Conservation (phyloP, 768 basidiomycete genomes). For the Hysterangium stoloniferum region DNA sequence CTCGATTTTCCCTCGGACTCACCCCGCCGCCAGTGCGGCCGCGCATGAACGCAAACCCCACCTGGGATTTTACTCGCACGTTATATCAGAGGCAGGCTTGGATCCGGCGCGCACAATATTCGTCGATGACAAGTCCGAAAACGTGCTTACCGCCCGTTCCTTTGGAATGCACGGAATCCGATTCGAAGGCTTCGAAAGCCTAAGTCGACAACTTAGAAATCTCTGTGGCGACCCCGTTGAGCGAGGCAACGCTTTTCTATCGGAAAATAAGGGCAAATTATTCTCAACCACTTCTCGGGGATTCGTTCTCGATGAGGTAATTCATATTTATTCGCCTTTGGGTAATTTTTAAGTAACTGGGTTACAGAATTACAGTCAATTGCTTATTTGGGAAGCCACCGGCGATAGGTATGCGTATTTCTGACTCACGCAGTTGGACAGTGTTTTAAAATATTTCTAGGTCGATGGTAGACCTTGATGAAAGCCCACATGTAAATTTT, state of each 20-base stretch:
- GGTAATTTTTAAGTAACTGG: not conserved
- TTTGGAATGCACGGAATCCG: constrained; percentile 50
- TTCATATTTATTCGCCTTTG: not conserved
- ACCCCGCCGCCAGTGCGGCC: constrained; percentile 18
- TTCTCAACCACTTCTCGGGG: constrained; percentile 39
- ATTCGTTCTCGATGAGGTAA: constrained; percentile 31
- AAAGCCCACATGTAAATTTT: not conserved
- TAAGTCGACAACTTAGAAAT: constrained; percentile 41
- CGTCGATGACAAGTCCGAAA: constrained; percentile 54
- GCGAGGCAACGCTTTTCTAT: constrained; percentile 37
- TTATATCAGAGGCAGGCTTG: constrained; percentile 35
- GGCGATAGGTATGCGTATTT: constrained; percentile 28
- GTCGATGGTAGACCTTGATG: not conserved
- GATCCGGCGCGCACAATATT: constrained; percentile 44
- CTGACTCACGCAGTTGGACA: constrained; percentile 20
- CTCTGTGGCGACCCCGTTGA: constrained; percentile 38
- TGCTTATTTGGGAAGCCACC: constrained; percentile 49
- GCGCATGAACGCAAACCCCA: constrained; percentile 50
- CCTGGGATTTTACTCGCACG: constrained; percentile 44
- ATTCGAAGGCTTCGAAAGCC: constrained; percentile 34
- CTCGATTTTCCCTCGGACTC: not conserved
- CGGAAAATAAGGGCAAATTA: constrained; percentile 31
- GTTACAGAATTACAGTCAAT: constrained; percentile 42
- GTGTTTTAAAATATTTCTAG: constrained; percentile 38
- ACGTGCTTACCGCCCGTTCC: constrained; percentile 49